Percentiles rank a stretch among this genome's conserved stretches.
Evolutionary conservation across 2,329 filamentous ascomycete species (phyloP).

Genomic region (Aspergillus pseudoterreus): DNA sequence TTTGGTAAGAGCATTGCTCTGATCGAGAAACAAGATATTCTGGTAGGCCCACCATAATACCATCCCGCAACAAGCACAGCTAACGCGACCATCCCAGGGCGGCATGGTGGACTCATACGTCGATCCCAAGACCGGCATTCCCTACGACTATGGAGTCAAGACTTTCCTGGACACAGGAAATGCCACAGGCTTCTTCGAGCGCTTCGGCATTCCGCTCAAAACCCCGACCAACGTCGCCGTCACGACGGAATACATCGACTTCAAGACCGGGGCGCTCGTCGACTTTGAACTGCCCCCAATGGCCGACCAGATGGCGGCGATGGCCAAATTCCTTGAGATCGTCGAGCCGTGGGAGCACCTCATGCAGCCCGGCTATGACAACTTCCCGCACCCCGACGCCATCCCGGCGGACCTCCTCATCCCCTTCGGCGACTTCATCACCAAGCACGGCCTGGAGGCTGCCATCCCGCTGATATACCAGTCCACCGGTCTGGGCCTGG

Average conservation of each 20-base stretch:
- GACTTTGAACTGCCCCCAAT: constrained; percentile 3
- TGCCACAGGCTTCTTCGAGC: constrained; percentile 17
- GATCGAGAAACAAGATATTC: constrained; percentile 17
- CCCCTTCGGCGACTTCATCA: constrained; percentile 20
- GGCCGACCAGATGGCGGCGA: constrained; percentile 10
- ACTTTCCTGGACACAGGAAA: constrained; percentile 15
- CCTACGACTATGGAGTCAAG: constrained; percentile 18
- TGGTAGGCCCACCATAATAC: constrained; percentile 7
- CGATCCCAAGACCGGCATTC: constrained; percentile 12
- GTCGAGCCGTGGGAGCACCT: constrained; percentile 17
- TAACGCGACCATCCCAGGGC: constrained; percentile 7
- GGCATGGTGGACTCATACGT: constrained; percentile 20
- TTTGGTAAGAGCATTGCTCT: constrained; percentile 18
- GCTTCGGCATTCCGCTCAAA: constrained; percentile 14
- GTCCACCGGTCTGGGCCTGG: constrained; percentile 13
- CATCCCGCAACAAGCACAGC: not conserved
- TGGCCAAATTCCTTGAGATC: constrained; percentile 16
- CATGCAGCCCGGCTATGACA: constrained; percentile 13
- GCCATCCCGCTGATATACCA: constrained; percentile 13
- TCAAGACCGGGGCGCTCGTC: constrained; percentile 13
- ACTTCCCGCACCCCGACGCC: constrained; percentile 12
- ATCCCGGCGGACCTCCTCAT: constrained; percentile 21
- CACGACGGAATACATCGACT: constrained; percentile 15
- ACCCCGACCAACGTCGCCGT: not conserved
- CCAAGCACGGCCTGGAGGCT: constrained; percentile 17